Evolutionary conservation across 441 rosid species (phyloP), one percentile per base, ranked within the genome.

Genomic region (Pelargonium citronellum): DNA sequence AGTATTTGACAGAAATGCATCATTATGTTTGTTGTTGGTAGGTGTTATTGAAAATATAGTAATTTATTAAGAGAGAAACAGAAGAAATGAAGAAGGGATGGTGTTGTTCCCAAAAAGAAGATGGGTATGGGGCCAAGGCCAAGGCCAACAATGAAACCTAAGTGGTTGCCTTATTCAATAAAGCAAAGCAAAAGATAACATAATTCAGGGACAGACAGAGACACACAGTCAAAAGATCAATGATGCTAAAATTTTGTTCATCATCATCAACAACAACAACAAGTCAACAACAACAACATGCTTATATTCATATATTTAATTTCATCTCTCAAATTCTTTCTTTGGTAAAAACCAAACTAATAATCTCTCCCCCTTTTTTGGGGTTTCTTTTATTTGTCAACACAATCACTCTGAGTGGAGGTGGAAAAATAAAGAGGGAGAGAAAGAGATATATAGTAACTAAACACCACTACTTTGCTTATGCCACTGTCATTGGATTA

Each of bases 71-170:
- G n/a, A n/a, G n/a, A n/a, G 15, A 17, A 12, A 15, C 20, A 15
- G 6, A 53, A 53, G 7, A 53, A n/a, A 53, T 53, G 7, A 53
- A 53, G 19, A 53, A n/a, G 6, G 20, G 58, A 53, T 53, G 19
- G 58, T n/a, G 19, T 53, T 53, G 58, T 53, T 53, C 58, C 58
- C 58, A 53, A 53, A 53, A 53, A n/a, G 17, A 53, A 53, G 19
- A 15, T 53, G 19, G 5, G 15, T 53, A 2, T n/a, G n/a, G n/a
- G n/a, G n/a, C n/a, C n/a, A 19, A 19, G 58, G 7, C 58, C 19
- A 47, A n/a, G 12, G 16, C 55, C n/a, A 47, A 11, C n/a, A 47
- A 47, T 10, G 5, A 12, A 47, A 47, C 55, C 1, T n/a, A 47
- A 47, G 11, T 47, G n/a, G 55, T 7, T 41, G 44, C 15, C 15